Conservation (phyloP, 305 asterid genomes). For the Solanum hybrid region DNA sequence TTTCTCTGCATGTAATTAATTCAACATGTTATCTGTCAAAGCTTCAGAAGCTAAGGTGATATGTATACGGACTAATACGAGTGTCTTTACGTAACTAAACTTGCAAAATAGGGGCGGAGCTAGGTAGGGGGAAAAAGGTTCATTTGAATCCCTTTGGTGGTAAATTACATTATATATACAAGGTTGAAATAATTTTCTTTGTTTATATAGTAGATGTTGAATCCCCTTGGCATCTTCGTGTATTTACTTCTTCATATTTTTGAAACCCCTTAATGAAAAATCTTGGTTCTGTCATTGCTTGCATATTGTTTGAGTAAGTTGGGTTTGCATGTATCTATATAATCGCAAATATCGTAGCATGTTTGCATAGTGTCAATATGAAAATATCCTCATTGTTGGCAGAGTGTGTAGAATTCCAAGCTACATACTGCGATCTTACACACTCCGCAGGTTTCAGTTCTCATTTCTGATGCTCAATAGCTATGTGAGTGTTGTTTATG, state of each 20-base stretch:
- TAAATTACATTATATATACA: background rate
- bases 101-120: background rate
- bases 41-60: background rate
- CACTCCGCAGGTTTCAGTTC: background rate
- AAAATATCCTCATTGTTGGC: background rate
- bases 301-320: background rate
- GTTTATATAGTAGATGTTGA: background rate
- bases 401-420: background rate
- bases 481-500: background rate
- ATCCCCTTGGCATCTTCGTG: background rate
- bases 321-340: background rate
- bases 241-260: background rate
- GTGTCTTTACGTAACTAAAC: background rate
- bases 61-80: too few species aligned
- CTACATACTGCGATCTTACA: background rate
- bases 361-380: background rate
- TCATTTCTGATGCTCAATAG: background rate
- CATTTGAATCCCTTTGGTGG: background rate
- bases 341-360: background rate
- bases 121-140: background rate
- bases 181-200: background rate
- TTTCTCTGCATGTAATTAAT: background rate
- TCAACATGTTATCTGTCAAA: background rate
- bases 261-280: background rate
- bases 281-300: background rate